Conservation (phyloP, 306 rosid species). For the Vigna radiata region DNA sequence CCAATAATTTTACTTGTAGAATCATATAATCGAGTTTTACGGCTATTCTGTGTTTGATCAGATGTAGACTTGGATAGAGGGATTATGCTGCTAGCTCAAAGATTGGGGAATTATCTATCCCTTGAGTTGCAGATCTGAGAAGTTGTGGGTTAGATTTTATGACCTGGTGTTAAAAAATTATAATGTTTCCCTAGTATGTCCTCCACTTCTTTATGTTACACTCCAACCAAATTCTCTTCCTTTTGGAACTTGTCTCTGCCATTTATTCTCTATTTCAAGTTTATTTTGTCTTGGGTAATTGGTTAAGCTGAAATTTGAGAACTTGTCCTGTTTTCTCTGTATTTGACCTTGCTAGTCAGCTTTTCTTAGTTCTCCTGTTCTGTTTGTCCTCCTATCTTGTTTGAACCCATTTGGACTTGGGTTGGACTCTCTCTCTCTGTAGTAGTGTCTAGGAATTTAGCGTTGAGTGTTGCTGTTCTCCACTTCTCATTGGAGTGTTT, state of each 20-base stretch:
- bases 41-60: background rate
- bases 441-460: background rate
- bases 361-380: background rate
- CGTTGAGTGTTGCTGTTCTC: background rate
- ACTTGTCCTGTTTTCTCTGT: background rate
- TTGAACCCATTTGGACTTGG: background rate
- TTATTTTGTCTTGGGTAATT: background rate
- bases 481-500: background rate
- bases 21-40: background rate
- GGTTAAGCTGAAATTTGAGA: background rate
- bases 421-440: background rate
- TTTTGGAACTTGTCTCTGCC: background rate
- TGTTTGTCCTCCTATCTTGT: background rate
- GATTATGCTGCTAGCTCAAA: background rate
- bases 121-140: background rate
- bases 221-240: background rate
- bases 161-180: background rate
- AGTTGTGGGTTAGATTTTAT: slow-evolving; percentile 5
- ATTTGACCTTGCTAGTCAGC: background rate
- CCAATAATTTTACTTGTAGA: background rate
- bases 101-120: background rate
- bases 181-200: background rate
- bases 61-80: background rate
- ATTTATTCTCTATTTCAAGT: slow-evolving; percentile 1
- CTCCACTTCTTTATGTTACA: background rate